A percentile compares a stretch with the other conserved stretches of the same genome.
phyloP scores from a whole-genome alignment of 2,329 filamentous ascomycete species.

The Penicillium polonicum region DNA sequence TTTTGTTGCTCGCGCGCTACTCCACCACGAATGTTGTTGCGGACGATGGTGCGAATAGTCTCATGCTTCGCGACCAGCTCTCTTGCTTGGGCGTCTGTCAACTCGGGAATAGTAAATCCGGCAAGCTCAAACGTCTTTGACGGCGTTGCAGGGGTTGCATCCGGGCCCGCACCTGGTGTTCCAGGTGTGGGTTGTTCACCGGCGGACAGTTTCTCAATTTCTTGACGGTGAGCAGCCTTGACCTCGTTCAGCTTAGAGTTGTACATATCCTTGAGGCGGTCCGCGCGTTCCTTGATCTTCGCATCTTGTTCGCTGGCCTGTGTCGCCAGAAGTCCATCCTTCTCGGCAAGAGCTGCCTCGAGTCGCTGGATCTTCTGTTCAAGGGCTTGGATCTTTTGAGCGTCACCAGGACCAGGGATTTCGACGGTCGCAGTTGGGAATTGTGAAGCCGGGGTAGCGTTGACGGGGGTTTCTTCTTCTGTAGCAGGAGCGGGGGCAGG shows the following conservation, averaged over 20 bases:
- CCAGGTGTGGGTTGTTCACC: constrained; percentile 39
- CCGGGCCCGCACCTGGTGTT: constrained; percentile 21
- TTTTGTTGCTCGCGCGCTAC: constrained; percentile 44
- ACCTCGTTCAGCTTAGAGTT: constrained; percentile 66
- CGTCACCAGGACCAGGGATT: constrained; percentile 35
- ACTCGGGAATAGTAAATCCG: constrained; percentile 28
- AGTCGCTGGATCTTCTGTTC: constrained; percentile 58
- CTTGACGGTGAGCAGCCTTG: constrained; percentile 50
- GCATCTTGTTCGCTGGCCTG: constrained; percentile 53
- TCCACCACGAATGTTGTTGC: constrained; percentile 57
- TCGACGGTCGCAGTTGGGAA: constrained; percentile 31
- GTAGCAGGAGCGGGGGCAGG: constrained; percentile 17
- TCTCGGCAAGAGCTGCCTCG: constrained; percentile 54
- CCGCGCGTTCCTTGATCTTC: constrained; percentile 48
- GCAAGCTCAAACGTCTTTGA: constrained; percentile 34
- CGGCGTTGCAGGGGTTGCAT: constrained; percentile 31
- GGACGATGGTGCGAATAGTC: constrained; percentile 50
- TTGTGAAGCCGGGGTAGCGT: constrained; percentile 33
- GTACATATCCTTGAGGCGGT: constrained; percentile 65
- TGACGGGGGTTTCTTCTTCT: constrained; percentile 48
- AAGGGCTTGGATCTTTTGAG: constrained; percentile 59
- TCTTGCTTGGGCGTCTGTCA: constrained; percentile 52
- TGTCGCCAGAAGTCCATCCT: constrained; percentile 46
- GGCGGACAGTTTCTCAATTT: constrained; percentile 49
- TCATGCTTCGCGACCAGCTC: constrained; percentile 53